These are phyloP conservation scores for Puccinellia tenuiflora DNA, from an alignment of 176 grass and related monocot species.

Conservation along the genomic window DNA sequence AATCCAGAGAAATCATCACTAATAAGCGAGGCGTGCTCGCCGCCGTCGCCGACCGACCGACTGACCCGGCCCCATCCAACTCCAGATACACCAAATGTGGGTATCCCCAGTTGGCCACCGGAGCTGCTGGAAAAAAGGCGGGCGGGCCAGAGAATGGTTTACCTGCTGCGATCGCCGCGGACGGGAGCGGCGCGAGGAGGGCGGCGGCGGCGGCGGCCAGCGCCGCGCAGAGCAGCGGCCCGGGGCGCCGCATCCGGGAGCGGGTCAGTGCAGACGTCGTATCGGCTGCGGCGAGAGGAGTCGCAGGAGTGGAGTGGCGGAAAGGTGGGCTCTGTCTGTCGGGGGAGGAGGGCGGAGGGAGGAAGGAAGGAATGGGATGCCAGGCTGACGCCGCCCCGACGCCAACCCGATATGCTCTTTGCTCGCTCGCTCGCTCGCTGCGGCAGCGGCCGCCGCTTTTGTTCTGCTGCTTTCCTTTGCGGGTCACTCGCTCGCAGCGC, in stretches of 20 bases:
- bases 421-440: background rate
- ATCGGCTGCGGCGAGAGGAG: background rate
- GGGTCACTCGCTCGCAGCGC: too few species aligned
- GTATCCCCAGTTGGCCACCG: background rate
- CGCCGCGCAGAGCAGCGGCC: background rate
- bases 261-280: background rate
- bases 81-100: background rate
- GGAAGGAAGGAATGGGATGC: slow-evolving; percentile 34
- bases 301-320: background rate
- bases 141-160: background rate
- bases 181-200: background rate
- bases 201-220: background rate
- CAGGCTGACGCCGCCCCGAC: slow-evolving; percentile 23
- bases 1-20: background rate
- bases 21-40: background rate
- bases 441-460: slow-evolving; percentile 13
- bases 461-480: background rate
- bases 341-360: background rate
- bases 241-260: background rate
- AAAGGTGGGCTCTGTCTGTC: background rate
- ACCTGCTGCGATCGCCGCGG: slow-evolving; percentile 64
- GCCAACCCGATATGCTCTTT: background rate
- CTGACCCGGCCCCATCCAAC: background rate
- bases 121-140: background rate
- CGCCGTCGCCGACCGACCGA: background rate